Percentiles rank a stretch among this genome's conserved stretches.
These are phyloP conservation scores for Byssochlamys sp. DNA, from an alignment of 2,329 filamentous ascomycete species.

Conservation along the genomic window DNA sequence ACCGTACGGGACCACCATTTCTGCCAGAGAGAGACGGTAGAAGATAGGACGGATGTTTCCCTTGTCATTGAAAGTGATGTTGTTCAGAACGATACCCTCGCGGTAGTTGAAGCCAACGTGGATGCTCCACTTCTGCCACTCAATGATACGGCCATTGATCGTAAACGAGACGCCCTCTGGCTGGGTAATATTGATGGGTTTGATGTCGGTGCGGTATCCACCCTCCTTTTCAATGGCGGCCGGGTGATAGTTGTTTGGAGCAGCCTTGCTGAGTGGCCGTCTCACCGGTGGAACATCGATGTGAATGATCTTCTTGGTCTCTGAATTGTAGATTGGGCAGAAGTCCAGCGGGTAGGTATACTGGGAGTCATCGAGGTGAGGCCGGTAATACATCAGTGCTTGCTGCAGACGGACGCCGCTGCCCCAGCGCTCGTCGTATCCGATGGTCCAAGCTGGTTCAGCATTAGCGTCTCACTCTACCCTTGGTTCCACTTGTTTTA, in stretches of 20 bases:
- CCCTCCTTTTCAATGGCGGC: constrained; percentile 61
- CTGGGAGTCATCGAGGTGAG: constrained; percentile 73
- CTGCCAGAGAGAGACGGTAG: constrained; percentile 77
- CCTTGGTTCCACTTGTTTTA: constrained; percentile 8
- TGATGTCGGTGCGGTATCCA: constrained; percentile 68
- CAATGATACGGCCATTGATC: constrained; percentile 61
- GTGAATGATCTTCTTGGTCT: constrained; percentile 63
- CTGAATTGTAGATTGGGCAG: constrained; percentile 79
- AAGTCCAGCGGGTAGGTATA: constrained; percentile 90
- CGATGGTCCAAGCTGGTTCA: constrained; percentile 71
- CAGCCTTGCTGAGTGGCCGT: constrained; percentile 60
- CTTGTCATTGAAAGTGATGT: constrained; percentile 83
- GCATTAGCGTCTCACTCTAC: neutral
- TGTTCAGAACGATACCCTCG: constrained; percentile 80
- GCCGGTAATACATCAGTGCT: constrained; percentile 90
- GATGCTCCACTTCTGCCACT: constrained; percentile 89
- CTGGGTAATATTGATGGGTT: constrained; percentile 79
- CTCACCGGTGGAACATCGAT: constrained; percentile 75
- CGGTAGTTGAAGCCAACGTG: constrained; percentile 93
- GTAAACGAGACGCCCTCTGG: constrained; percentile 82
- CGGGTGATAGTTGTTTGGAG: constrained; percentile 71
- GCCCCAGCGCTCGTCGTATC: constrained; percentile 83
- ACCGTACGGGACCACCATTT: constrained; percentile 80
- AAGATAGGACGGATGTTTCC: constrained; percentile 68
- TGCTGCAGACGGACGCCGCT: constrained; percentile 72